Evolutionary conservation across 192 early-diverging fungal genomes (phyloP).

Genomic region (Rhizophagus clarus): DNA sequence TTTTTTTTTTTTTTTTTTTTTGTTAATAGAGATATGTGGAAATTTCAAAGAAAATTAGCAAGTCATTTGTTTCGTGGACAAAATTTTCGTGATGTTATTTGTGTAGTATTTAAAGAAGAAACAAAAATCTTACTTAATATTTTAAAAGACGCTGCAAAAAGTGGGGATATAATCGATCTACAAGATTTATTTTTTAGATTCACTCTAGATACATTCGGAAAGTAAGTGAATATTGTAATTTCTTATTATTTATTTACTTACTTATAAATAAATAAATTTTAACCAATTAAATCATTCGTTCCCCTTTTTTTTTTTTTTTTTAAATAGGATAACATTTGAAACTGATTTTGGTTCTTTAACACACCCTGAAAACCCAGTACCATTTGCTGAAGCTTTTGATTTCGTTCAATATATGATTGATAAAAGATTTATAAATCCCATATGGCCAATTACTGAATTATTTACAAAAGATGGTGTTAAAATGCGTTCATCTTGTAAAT

Average conservation of each 20-base stretch:
- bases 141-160: constrained; percentile 29
- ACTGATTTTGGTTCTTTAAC: constrained; percentile 37
- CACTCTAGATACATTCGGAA: constrained; percentile 47
- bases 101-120: background rate
- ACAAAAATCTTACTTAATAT: background rate
- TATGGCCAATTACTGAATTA: constrained; percentile 41
- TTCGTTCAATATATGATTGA: constrained; percentile 42
- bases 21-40: background rate
- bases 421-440: constrained; percentile 38
- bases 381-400: constrained; percentile 59
- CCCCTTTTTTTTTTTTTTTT: too few species aligned
- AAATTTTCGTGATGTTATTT: constrained; percentile 27
- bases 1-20: background rate
- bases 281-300: too few species aligned
- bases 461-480: constrained; percentile 25
- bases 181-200: constrained; percentile 34
- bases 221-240: background rate
- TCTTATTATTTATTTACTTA: too few species aligned
- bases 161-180: constrained; percentile 44
- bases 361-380: constrained; percentile 33
- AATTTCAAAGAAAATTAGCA: constrained; percentile 21
- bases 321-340: constrained; percentile 36
- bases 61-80: background rate
- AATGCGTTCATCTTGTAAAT: constrained; percentile 32
- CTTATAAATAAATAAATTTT: too few species aligned